Percentiles rank a stretch among this genome's conserved stretches.
These are phyloP conservation scores for Paramecium caudatum DNA, from an alignment of 73 alveolate species.

Conservation along the genomic window DNA sequence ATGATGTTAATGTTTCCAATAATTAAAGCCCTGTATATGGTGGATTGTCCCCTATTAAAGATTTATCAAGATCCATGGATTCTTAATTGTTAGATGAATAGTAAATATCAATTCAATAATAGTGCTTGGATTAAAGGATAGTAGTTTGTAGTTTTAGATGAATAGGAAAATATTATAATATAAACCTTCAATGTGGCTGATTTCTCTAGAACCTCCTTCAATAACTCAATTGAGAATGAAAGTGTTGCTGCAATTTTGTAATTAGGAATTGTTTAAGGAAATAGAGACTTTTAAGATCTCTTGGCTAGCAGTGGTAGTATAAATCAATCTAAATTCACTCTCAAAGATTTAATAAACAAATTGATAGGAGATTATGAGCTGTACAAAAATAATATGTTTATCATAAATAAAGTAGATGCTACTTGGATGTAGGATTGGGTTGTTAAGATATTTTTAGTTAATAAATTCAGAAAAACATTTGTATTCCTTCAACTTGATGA, in stretches of 20 bases:
- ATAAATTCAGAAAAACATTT: neutral
- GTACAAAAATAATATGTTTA: constrained; percentile 27
- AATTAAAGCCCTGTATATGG: constrained; percentile 18
- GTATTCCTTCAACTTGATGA: constrained; percentile 6
- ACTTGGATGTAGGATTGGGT: constrained; percentile 40
- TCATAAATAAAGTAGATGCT: constrained; percentile 35
- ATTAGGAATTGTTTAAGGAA: neutral
- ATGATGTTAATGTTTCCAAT: neutral
- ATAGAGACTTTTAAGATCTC: constrained; percentile 49
- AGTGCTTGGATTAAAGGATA: constrained; percentile 70
- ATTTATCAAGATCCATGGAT: constrained; percentile 33
- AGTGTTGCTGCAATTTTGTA: neutral
- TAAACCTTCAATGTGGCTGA: constrained; percentile 33
- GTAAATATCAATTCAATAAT: neutral
- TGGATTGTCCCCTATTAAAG: constrained; percentile 18
- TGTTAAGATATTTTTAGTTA: constrained; percentile 30
- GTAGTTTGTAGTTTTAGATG: constrained; percentile 52
- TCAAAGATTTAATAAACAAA: constrained; percentile 3
- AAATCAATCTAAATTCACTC: neutral
- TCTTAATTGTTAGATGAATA: constrained; percentile 12
- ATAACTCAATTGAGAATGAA: constrained; percentile 3
- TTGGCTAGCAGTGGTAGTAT: neutral
- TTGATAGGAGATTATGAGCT: constrained; percentile 9
- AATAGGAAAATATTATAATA: neutral
- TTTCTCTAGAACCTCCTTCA: neutral